Evolutionary conservation across 371 early-diverging fungal genomes (phyloP).

Genomic region (Chytridium lagenaria): DNA sequence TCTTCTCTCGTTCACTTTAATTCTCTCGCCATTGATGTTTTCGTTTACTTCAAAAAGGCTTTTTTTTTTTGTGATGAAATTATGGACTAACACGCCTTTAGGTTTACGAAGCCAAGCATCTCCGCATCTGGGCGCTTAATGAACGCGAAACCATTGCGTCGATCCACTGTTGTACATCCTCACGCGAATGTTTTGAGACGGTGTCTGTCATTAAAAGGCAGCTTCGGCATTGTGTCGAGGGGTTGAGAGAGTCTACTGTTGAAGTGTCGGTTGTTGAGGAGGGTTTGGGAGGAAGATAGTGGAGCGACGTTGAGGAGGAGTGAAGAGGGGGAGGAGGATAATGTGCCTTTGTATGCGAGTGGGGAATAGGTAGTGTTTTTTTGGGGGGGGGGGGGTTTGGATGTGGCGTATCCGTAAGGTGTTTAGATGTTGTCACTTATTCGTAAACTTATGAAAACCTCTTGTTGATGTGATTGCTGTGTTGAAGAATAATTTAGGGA

Average conservation of each 20-base stretch:
- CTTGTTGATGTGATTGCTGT: too few relatives aligned
- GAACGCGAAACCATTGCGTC: slow-evolving; percentile 7
- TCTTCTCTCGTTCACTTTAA: too few relatives aligned
- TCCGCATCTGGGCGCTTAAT: slow-evolving; percentile 30
- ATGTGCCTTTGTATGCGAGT: too few relatives aligned
- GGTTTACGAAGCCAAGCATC: slow-evolving; percentile 15
- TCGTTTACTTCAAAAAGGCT: not conserved
- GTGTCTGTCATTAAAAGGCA: not conserved
- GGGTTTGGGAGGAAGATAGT: not conserved
- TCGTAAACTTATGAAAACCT: too few relatives aligned
- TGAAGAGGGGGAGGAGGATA: not conserved
- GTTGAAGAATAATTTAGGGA: too few relatives aligned
- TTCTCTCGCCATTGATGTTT: too few relatives aligned
- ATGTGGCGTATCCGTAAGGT: too few relatives aligned
- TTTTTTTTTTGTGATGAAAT: not conserved
- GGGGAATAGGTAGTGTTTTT: too few relatives aligned
- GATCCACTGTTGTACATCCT: slow-evolving; percentile 15
- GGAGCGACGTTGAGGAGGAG: not conserved
- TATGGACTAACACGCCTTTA: not conserved
- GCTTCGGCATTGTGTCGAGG: not conserved
- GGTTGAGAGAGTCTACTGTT: not conserved
- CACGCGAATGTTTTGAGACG: not conserved
- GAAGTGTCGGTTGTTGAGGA: not conserved
- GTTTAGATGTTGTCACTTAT: too few relatives aligned
- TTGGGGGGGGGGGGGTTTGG: too few relatives aligned